Percentiles rank a stretch among this genome's conserved stretches.
Evolutionary conservation across 2,329 filamentous ascomycete species (phyloP).

Genomic region (Botryotinia calthae): DNA sequence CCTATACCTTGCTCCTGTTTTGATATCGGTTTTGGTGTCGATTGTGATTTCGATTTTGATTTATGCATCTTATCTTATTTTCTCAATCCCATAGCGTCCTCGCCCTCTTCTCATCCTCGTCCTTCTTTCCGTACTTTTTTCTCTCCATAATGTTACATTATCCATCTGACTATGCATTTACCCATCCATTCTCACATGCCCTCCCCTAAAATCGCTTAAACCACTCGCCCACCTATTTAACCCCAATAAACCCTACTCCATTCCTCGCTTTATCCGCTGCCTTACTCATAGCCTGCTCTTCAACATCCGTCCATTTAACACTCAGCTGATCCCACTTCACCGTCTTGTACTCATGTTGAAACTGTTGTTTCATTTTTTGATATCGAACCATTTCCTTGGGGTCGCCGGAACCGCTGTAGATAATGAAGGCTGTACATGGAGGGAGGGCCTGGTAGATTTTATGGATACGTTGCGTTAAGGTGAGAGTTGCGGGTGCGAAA

Average conservation of each 20-base stretch:
- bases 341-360: slow-evolving; percentile 63
- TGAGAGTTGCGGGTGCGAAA: slow-evolving; percentile 25
- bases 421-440: slow-evolving; percentile 62
- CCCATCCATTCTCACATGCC: neutral
- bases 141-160: neutral
- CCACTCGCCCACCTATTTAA: slow-evolving; percentile 53
- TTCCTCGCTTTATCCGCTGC: slow-evolving; percentile 57
- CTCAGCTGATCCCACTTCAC: slow-evolving; percentile 65
- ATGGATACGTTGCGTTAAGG: slow-evolving; percentile 47
- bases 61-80: neutral
- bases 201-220: neutral
- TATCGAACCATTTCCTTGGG: slow-evolving; percentile 64
- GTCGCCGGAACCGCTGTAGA: slow-evolving; percentile 66
- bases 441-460: slow-evolving; percentile 58
- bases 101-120: neutral
- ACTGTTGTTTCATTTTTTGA: slow-evolving; percentile 58
- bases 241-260: slow-evolving; percentile 62
- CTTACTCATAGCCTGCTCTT: slow-evolving; percentile 60
- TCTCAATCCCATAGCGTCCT: neutral
- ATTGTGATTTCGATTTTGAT: neutral
- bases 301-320: slow-evolving; percentile 65
- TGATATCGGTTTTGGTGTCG: neutral
- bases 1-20: neutral
- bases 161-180: too few species aligned
- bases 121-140: neutral